A percentile compares a stretch with the other conserved stretches of the same genome.
Conservation (phyloP, 2,329 filamentous ascomycete genomes). For the Oidium heveae region DNA sequence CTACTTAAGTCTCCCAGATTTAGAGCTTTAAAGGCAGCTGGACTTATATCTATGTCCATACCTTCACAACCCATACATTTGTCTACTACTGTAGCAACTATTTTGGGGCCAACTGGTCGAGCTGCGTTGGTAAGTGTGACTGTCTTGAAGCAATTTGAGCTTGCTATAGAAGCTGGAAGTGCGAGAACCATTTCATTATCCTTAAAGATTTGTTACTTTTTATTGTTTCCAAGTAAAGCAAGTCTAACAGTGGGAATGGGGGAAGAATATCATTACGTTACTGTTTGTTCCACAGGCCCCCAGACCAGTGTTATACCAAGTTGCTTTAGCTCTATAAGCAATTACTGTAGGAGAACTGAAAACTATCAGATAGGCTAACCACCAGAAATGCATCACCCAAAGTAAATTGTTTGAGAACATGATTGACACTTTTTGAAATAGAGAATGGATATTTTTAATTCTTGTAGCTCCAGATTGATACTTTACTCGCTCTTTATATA, state of each 20-base stretch:
- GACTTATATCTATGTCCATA: constrained; percentile 33
- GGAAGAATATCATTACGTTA: background rate
- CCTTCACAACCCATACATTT: constrained; percentile 46
- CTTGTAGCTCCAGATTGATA: too few relatives aligned
- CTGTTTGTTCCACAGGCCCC: constrained; percentile 33
- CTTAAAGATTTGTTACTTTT: too few relatives aligned
- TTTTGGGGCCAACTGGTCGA: constrained; percentile 24
- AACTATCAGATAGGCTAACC: too few relatives aligned
- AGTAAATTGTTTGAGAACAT: too few relatives aligned
- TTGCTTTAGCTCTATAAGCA: background rate
- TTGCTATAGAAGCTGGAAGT: background rate
- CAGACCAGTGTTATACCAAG: constrained; percentile 45
- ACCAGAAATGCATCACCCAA: too few relatives aligned
- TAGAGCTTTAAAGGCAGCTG: constrained; percentile 27
- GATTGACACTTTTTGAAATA: too few relatives aligned
- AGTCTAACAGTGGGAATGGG: too few relatives aligned
- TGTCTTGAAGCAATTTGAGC: background rate
- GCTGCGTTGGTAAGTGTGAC: background rate
- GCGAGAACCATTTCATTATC: background rate
- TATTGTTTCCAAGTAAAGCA: too few relatives aligned
- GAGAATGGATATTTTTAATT: too few relatives aligned
- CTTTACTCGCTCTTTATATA: too few relatives aligned
- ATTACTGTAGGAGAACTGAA: too few relatives aligned
- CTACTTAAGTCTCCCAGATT: constrained; percentile 9
- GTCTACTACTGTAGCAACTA: constrained; percentile 37